phyloP scores from a whole-genome alignment of 1,284 basidiomycete genomes.

The Papiliotrema fonsecae region DNA sequence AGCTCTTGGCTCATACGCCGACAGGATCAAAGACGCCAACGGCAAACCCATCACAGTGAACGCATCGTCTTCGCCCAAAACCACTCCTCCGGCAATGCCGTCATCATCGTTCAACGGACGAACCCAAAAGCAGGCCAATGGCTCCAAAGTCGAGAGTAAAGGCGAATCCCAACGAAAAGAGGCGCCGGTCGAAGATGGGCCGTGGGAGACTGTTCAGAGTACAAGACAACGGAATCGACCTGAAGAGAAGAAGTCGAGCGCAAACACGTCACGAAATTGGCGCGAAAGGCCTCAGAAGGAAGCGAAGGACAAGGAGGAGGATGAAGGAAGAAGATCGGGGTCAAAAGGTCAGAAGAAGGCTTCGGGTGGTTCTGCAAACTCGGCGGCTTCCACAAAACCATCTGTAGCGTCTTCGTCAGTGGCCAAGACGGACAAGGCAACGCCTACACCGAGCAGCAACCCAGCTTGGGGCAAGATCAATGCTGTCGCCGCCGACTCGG shows the following conservation, averaged over 20 bases:
- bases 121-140: too few relatives aligned
- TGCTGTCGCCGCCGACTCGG: not conserved
- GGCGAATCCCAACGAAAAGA: not conserved
- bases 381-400: not conserved
- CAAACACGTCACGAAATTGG: slow-evolving; percentile 36
- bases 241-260: slow-evolving; percentile 24
- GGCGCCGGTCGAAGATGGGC: slow-evolving; percentile 19
- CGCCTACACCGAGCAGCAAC: not conserved
- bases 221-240: not conserved
- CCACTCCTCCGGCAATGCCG: not conserved
- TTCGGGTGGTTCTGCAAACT: not conserved
- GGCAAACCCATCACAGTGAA: slow-evolving; percentile 6
- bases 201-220: slow-evolving; percentile 35
- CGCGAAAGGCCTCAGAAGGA: slow-evolving; percentile 16
- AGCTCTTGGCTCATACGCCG: slow-evolving; percentile 44
- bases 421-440: not conserved
- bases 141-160: too few relatives aligned
- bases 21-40: slow-evolving; percentile 33
- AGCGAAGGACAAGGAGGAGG: slow-evolving; percentile 12
- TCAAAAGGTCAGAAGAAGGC: not conserved
- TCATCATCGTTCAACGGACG: too few relatives aligned
- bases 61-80: not conserved
- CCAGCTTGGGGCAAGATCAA: not conserved
- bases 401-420: not conserved
- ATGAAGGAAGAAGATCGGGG: slow-evolving; percentile 5